Percentiles rank a stretch among this genome's conserved stretches.
phyloP scores from a whole-genome alignment of 2,329 filamentous ascomycete genomes.

The Lanzia echinophila region DNA sequence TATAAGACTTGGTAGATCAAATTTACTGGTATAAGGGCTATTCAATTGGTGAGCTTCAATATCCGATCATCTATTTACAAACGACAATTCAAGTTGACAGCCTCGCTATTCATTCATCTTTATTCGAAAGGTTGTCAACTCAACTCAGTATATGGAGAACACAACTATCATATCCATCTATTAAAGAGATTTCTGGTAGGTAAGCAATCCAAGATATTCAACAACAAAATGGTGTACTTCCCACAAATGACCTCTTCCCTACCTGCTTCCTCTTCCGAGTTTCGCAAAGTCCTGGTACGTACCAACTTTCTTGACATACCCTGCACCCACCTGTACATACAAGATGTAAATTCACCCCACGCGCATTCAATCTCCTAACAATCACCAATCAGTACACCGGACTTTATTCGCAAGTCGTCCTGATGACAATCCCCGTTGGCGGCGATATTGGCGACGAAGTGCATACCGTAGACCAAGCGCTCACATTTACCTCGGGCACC shows the following conservation, averaged over 20 bases:
- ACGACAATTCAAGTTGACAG: too few relatives aligned
- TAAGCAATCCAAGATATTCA: too few relatives aligned
- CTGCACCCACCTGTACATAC: not conserved
- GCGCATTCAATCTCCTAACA: too few relatives aligned
- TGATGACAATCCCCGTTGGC: slow-evolving; percentile 57
- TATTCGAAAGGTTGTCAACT: too few relatives aligned
- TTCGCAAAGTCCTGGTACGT: slow-evolving; percentile 46
- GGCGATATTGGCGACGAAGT: slow-evolving; percentile 64
- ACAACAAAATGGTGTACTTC: slow-evolving; percentile 54
- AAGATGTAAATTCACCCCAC: not conserved
- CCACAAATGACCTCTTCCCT: slow-evolving; percentile 47
- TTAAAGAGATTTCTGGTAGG: too few relatives aligned
- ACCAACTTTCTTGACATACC: not conserved
- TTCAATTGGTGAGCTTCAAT: too few relatives aligned
- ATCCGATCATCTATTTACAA: too few relatives aligned
- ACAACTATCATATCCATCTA: too few relatives aligned
- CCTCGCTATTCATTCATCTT: too few relatives aligned
- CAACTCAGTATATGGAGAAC: too few relatives aligned
- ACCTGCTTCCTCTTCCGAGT: slow-evolving; percentile 48
- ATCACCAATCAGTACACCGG: slow-evolving; percentile 42
- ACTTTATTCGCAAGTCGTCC: slow-evolving; percentile 54
- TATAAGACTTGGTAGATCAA: too few relatives aligned
- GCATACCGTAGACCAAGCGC: slow-evolving; percentile 57
- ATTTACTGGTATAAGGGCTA: too few relatives aligned
- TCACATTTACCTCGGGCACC: slow-evolving; percentile 55